phyloP scores from a whole-genome alignment of 1,139 yeast genomes.

The Yamadazyma buinensis region DNA sequence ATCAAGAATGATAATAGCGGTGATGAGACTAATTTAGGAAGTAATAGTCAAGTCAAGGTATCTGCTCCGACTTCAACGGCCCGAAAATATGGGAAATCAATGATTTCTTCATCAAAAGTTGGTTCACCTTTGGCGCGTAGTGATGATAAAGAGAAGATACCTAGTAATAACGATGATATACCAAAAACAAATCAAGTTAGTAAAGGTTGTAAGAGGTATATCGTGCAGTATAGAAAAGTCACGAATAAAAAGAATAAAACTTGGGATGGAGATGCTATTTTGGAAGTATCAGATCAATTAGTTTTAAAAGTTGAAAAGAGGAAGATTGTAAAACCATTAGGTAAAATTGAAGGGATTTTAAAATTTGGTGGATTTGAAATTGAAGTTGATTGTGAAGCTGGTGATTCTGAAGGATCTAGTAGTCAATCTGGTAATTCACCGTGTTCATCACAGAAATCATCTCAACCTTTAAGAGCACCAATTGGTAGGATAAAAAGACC shows the following conservation, averaged over 20 bases:
- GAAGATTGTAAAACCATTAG: conserved; percentile 12
- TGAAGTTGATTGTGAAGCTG: conserved; percentile 45
- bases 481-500: not conserved
- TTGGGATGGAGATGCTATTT: conserved; percentile 91
- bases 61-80: too few species aligned
- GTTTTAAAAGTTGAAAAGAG: conserved; percentile 13
- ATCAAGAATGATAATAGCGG: not conserved
- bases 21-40: not conserved
- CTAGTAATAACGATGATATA: too few species aligned
- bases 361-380: conserved; percentile 50
- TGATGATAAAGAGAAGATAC: too few species aligned
- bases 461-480: not conserved
- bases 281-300: conserved; percentile 18
- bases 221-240: conserved; percentile 66
- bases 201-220: conserved; percentile 5
- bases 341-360: conserved; percentile 36
- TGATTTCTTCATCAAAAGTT: too few species aligned
- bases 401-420: conserved; percentile 9
- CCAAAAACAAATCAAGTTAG: too few species aligned
- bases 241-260: conserved; percentile 79
- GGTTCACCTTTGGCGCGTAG: too few species aligned
- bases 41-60: not conserved
- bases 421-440: not conserved
- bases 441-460: not conserved
- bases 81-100: too few species aligned